A percentile compares a stretch with the other conserved stretches of the same genome.
phyloP scores from a whole-genome alignment of 345 rosid species.

The Populus alba region DNA sequence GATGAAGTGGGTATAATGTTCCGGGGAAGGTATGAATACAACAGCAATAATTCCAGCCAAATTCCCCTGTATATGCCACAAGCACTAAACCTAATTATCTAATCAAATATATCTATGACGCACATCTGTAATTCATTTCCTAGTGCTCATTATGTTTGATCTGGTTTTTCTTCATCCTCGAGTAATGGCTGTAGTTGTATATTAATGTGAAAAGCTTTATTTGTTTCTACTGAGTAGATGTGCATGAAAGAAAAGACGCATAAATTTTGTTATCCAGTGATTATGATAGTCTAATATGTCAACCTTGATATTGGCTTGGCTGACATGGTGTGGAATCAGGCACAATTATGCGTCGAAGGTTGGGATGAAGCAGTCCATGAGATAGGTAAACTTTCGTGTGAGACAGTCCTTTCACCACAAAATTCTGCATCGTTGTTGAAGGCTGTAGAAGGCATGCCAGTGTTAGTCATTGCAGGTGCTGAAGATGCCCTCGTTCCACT shows the following conservation, averaged over 20 bases:
- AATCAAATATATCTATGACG: not conserved
- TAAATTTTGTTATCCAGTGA: not conserved
- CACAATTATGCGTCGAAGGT: constrained; percentile 78
- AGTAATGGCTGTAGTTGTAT: not conserved
- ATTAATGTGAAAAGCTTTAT: not conserved
- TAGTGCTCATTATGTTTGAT: not conserved
- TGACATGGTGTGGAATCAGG: constrained; percentile 35
- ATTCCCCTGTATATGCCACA: not conserved
- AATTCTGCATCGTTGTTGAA: constrained; percentile 51
- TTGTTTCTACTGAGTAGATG: not conserved
- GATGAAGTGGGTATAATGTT: not conserved
- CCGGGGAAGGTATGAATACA: not conserved
- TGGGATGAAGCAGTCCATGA: constrained; percentile 98
- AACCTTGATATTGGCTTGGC: not conserved
- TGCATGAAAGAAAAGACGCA: not conserved
- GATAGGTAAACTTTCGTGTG: constrained; percentile 79
- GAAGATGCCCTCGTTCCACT: constrained; percentile 84
- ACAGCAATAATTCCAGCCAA: not conserved
- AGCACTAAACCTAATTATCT: not conserved
- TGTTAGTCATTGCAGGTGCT: constrained; percentile 78
- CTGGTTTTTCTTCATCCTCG: not conserved
- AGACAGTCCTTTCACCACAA: constrained; percentile 69
- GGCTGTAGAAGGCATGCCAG: constrained; percentile 66
- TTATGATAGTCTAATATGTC: not conserved
- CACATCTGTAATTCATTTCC: not conserved